Base-by-base conservation (phyloP, 768 basidiomycete species). In the Leucogyrophana mollusca region DNA sequence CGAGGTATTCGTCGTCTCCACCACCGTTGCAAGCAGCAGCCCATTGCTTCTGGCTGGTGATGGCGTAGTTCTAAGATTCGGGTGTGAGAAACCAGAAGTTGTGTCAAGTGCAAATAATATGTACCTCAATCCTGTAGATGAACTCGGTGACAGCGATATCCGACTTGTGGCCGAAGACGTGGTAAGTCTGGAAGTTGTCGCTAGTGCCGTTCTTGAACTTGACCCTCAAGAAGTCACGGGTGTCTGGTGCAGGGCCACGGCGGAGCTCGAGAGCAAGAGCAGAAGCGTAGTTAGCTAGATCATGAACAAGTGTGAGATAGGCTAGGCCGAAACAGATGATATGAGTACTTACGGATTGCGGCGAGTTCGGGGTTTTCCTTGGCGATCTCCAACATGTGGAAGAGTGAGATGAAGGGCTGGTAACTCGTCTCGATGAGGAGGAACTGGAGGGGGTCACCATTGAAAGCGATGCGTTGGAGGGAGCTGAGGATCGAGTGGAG, bases 321-420 rank as follows among this genome's bases (percentile, higher is more conserved):
- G 27, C 27, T n/a, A n/a, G n/a, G n/a, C n/a, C n/a, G n/a, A 18
- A 30, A 41, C 4, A 8, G n/a, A 30, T 1, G 38, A 35, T 30
- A 34, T 16, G 23, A 9, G 20, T 20, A 79, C 87, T 60, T 59
- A 89, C 87, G 85, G 51, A 90, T 77, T 34, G 73, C 80, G 40
- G 70, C 65, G 53, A 85, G 64, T 44, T 84, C 77, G 1, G 86
- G 84, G 60, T 81, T 66, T 21, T 76, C 67, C 50, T 77, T 70
- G 54, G 66, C 55, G 46, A 85, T 68, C 46, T 85, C 87, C 16
- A 88, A 80, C 65, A 87, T 78, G 61, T 83, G 80, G 79, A 94
- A 87, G 65, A 94, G 75, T 4, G 89, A 91, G 58, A 93, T 83
- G 79, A 94, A 90, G 11, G 91, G 85, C 65, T 93, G 91, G 74